A percentile compares a stretch with the other conserved stretches of the same genome.
Conservation (phyloP, 257 asterid genomes). For the Solanum appendiculatum region DNA sequence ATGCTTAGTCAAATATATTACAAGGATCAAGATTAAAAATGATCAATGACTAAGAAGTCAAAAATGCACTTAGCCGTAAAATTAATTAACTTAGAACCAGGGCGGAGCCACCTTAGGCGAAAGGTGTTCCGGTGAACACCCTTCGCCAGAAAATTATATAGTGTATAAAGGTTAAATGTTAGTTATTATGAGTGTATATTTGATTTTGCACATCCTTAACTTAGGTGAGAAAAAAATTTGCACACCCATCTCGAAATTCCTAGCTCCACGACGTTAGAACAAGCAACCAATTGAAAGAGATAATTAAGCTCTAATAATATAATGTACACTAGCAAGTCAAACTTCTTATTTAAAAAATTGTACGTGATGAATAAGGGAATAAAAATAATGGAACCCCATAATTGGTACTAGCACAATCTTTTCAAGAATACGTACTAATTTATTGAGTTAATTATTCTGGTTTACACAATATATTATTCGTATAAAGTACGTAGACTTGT, state of each 20-base stretch:
- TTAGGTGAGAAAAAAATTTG: no score
- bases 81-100: not conserved
- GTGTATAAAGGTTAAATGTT: no score
- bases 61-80: not conserved
- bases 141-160: no score
- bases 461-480: not conserved
- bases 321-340: not conserved
- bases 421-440: not conserved
- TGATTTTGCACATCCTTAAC: no score
- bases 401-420: not conserved
- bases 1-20: not conserved
- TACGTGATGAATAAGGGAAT: not conserved
- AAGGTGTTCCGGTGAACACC: no score
- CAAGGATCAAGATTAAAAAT: not conserved
- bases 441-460: not conserved
- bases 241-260: no score
- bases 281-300: not conserved
- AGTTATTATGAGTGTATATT: no score
- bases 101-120: no score
- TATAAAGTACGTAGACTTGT: not conserved
- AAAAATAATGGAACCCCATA: not conserved
- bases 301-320: not conserved
- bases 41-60: not conserved
- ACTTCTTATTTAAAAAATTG: not conserved
- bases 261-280: no score